Evolutionary conservation across 1,139 yeast genomes (phyloP), one percentile per base, ranked within the genome.

Genomic region (Yamadazyma oceani): DNA sequence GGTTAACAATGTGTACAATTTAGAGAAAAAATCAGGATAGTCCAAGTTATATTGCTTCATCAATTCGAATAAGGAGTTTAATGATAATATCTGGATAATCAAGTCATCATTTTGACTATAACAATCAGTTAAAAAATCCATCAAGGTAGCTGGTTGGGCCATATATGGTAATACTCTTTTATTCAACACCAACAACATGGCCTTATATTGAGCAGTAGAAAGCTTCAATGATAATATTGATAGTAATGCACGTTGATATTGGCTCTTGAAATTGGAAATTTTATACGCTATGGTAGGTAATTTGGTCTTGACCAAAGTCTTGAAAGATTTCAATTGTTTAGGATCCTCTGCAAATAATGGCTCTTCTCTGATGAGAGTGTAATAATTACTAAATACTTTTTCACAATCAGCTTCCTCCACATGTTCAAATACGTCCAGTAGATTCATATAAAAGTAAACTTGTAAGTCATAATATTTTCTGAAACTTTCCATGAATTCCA

Each of bases 51-150:
- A 81, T 41, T 73, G 70, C 53, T 79, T 86, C 82, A 92, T 92
- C 43, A 92, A 70, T 52, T 82, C 89, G 60, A 88, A 92, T 42
- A 92, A 69, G 23, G 97, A 95, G 57, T 89, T 90, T 49, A 92
- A 71, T 3, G 97, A 85, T 41, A 94, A 65, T 35, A 92, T 77
- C 7, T 96, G 86, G 8, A 87, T 70, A 11, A 84, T 74, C 4
- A 81, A 83, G 47, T 84, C 86, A 15, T 78, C 70, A 35, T 78
- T 68, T 31, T 66, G 58, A 43, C 78, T 72, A 58, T 89, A 90
- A 4, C 95, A 82, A 44, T 87, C 95, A 1, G 97, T 88, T 43
- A 92, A 69, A 58, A 90, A 92, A 62, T 92, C 98, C 96, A 92
- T 88, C 37, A 92, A 66, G 45, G 78, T 73, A 35, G 87, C 85